phyloP scores from a whole-genome alignment of 2,329 filamentous ascomycete genomes.

The Plectosphaerella cucumerina region DNA sequence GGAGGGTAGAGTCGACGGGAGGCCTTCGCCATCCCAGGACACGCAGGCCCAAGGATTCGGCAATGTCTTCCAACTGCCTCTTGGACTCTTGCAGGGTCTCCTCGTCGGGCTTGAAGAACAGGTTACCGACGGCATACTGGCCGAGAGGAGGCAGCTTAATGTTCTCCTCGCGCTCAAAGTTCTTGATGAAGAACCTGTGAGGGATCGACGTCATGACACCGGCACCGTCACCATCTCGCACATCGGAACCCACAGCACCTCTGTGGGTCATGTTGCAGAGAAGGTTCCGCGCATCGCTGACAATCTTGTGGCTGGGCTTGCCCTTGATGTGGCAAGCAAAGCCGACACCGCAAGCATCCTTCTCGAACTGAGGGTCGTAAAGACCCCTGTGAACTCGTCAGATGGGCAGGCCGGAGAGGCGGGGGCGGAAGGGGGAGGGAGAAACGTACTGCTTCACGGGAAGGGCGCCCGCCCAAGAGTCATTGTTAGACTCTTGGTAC shows the following conservation, averaged over 20 bases:
- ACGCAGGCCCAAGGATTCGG: slow-evolving; percentile 79
- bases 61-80: slow-evolving; percentile 89
- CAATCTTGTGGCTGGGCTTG: slow-evolving; percentile 94
- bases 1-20: slow-evolving; percentile 85
- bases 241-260: slow-evolving; percentile 95
- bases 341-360: slow-evolving; percentile 99
- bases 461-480: slow-evolving; percentile 88
- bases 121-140: slow-evolving; percentile 94
- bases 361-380: slow-evolving; percentile 93
- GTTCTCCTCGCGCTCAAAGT: slow-evolving; percentile 88
- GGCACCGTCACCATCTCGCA: slow-evolving; percentile 94
- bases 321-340: slow-evolving; percentile 99
- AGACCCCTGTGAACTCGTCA: slow-evolving; percentile 55
- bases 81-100: slow-evolving; percentile 88
- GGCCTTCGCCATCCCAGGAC: slow-evolving; percentile 96
- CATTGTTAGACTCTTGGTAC: slow-evolving; percentile 82
- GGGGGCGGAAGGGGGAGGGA: background rate
- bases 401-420: background rate
- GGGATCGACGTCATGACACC: slow-evolving; percentile 99
- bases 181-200: slow-evolving; percentile 97
- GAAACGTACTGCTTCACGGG: slow-evolving; percentile 84
- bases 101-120: slow-evolving; percentile 97
- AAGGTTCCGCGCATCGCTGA: slow-evolving; percentile 93
- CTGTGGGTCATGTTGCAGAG: slow-evolving; percentile 99
- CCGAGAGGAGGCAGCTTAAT: slow-evolving; percentile 82